Conservation (phyloP, 306 rosid genomes). For the Lathyrus sativus region DNA sequence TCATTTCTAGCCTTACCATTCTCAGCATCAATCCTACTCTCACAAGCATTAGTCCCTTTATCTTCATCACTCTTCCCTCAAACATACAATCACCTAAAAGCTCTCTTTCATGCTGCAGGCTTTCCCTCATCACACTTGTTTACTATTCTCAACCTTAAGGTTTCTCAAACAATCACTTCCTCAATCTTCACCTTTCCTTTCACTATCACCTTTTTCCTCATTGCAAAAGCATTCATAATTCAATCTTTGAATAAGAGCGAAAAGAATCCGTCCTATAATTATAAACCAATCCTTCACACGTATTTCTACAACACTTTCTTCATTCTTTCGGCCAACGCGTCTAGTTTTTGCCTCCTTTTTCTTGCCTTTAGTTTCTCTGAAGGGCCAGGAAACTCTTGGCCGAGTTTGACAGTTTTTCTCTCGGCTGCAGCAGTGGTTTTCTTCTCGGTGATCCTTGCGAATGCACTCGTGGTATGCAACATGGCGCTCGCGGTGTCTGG, state of each 20-base stretch:
- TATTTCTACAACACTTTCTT: slow-evolving; percentile 54
- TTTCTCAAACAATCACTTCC: slow-evolving; percentile 77
- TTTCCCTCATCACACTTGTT: slow-evolving; percentile 70
- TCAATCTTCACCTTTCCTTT: slow-evolving; percentile 73
- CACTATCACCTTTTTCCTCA: slow-evolving; percentile 69
- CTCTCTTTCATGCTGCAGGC: slow-evolving; percentile 72
- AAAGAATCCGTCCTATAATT: slow-evolving; percentile 40
- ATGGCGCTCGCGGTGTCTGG: slow-evolving; percentile 70
- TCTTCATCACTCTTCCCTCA: slow-evolving; percentile 51
- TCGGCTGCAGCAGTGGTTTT: slow-evolving; percentile 64
- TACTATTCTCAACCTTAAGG: slow-evolving; percentile 51
- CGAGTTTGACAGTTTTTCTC: slow-evolving; percentile 41
- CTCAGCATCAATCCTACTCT: slow-evolving; percentile 67
- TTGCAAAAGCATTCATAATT: slow-evolving; percentile 67
- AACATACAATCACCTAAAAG: slow-evolving; percentile 49
- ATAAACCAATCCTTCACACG: slow-evolving; percentile 57
- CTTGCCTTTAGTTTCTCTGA: slow-evolving; percentile 56
- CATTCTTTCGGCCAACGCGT: slow-evolving; percentile 69
- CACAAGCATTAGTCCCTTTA: slow-evolving; percentile 54
- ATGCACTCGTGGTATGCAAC: slow-evolving; percentile 63
- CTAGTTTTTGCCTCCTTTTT: slow-evolving; percentile 59
- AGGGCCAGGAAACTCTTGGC: slow-evolving; percentile 51
- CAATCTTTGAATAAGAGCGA: slow-evolving; percentile 48
- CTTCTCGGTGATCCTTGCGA: slow-evolving; percentile 74
- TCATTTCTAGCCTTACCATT: slow-evolving; percentile 70